A percentile compares a stretch with the other conserved stretches of the same genome.
Conservation (phyloP, 1,139 yeast species). For the Pichia sp. region DNA sequence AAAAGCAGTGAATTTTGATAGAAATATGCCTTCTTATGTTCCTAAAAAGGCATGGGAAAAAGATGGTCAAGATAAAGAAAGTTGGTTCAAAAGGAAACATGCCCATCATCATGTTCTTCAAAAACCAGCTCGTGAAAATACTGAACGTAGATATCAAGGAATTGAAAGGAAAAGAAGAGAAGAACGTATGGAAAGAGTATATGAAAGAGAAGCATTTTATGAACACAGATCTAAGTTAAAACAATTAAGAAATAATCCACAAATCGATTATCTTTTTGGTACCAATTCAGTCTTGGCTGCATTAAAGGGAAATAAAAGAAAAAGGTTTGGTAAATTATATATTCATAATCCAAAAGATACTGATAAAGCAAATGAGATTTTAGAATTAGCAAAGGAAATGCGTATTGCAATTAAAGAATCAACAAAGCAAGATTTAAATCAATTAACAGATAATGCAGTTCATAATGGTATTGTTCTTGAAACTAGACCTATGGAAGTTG, state of each 20-base stretch:
- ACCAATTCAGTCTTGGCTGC: conserved; percentile 73
- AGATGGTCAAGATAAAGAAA: conserved; percentile 45
- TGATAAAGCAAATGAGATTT: conserved; percentile 31
- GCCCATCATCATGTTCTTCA: conserved; percentile 54
- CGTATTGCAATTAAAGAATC: conserved; percentile 22
- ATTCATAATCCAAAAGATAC: conserved; percentile 39
- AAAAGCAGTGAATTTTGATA: conserved; percentile 32
- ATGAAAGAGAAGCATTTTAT: conserved; percentile 5
- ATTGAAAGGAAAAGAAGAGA: conserved; percentile 9
- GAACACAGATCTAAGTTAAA: conserved; percentile 10
- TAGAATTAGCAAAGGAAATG: conserved; percentile 40
- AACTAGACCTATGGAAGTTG: conserved; percentile 50
- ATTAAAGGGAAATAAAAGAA: conserved; percentile 49
- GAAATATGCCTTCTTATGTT: conserved; percentile 37
- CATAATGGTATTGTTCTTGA: conserved; percentile 81
- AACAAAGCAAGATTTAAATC: conserved; percentile 52
- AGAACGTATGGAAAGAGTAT: conserved; percentile 3
- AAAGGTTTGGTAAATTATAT: conserved; percentile 45
- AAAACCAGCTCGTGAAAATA: conserved; percentile 17
- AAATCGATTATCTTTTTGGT: conserved; percentile 69
- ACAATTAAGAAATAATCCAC: conserved; percentile 33
- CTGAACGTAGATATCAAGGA: conserved; percentile 7
- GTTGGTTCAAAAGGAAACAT: conserved; percentile 48
- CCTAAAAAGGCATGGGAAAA: conserved; percentile 53
- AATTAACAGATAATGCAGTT: conserved; percentile 60